Evolutionary conservation across 495 filamentous ascomycete genomes (phyloP), one percentile per base, ranked within the genome.

Genomic region (Hyaloscypha finlandica): DNA sequence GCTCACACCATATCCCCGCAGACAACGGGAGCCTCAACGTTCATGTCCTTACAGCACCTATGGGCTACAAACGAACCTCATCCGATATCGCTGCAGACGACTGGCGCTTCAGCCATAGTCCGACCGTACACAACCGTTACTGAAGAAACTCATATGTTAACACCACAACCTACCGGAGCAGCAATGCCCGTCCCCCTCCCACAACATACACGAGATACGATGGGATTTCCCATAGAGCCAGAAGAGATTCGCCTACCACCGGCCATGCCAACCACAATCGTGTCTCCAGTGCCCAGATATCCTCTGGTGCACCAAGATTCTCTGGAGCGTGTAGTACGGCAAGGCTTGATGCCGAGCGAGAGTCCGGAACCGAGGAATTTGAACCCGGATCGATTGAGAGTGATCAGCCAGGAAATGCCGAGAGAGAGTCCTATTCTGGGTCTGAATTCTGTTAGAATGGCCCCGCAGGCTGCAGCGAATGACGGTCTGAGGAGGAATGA

Each of bases 191-290:
- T 22, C 11, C 60, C 31, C 2, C 16, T 30, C 9, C 45, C 39
- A 29, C 65, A 33, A 48, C 48, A 48, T 1, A 53, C 29, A 16
- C 14, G 56, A 51, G 62, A 69, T 56, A 69, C 62, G 20, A 69
- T 69, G 61, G 67, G 57, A 42, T 65, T 65, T 39, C 63, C 67
- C 14, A 48, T 69, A 30, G 62, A 65, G 9, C 39, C 58, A 32
- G 57, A 59, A 55, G 56, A 55, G 35, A 53, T 62, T 1, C 35
- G 42, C 19, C 42, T 56, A 6, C 30, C 22, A 31, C 56, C 57
- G 30, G 8, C 19, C 35, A 16, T 60, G 29, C 60, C 61, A 4
- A 55, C 55, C 14, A 55, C 67, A 4, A 63, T 69, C 16, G 57
- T 65, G 1, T 29, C 67, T 6, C 67, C 67, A 4, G 53, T 37